Conservation (phyloP, 495 filamentous ascomycete genomes). For the Rostrohypoxylon terebratum region DNA sequence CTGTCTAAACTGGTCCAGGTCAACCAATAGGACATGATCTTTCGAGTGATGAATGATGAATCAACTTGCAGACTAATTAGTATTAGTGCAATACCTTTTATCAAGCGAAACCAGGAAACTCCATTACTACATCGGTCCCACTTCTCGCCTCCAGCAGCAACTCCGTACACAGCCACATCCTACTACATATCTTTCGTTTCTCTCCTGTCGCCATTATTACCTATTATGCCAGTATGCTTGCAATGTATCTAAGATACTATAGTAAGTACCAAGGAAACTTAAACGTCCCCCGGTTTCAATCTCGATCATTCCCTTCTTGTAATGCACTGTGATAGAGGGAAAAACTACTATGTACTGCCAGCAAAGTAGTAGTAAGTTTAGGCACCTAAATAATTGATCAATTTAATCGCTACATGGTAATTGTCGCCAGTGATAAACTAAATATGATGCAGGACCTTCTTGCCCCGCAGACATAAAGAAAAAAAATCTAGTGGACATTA, state of each 20-base stretch:
- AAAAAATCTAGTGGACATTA: neutral
- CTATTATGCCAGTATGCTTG: too few relatives aligned
- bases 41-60: conserved; percentile 43
- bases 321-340: conserved; percentile 36
- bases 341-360: neutral
- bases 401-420: neutral
- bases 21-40: conserved; percentile 32
- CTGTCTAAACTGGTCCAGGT: conserved; percentile 17
- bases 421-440: conserved; percentile 10
- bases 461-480: neutral
- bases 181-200: conserved; percentile 15
- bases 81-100: conserved; percentile 29
- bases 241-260: too few relatives aligned
- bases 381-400: neutral
- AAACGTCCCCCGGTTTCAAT: conserved; percentile 29
- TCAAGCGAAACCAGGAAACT: conserved; percentile 20
- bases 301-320: conserved; percentile 27
- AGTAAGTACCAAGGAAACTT: neutral
- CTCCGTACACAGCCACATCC: conserved; percentile 42
- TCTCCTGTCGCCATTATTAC: neutral
- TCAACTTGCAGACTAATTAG: neutral
- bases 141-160: conserved; percentile 23
- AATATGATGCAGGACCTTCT: neutral
- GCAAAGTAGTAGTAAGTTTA: neutral
- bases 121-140: conserved; percentile 29